Base-by-base conservation (phyloP, 2,329 filamentous ascomycete genomes). In the Pseudogymnoascus sp. region DNA sequence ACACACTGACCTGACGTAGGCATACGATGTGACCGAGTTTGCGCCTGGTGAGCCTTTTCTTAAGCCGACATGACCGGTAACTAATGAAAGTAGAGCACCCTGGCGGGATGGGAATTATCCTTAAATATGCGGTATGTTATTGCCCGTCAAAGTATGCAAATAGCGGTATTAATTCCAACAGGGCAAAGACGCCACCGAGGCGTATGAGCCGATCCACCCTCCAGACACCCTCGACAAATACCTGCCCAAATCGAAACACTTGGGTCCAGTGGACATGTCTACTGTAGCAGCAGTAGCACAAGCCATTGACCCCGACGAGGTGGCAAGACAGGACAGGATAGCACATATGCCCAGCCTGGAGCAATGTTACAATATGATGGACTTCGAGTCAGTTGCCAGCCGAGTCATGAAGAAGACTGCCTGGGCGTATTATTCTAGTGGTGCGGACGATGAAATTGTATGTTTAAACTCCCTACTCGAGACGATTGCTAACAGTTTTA, bases 381-480 rank as follows among this genome's bases (percentile, higher is more conserved):
- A 99, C 77, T 99, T 99, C 74, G 94, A 99, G 80, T 86, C 91
- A 3, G 93, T 97, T 37, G 94, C 94, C 4, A 86, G 88, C 69
- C 81, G 85, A 39, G 85, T 95, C 63, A 97, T 97, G 93, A 97
- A 96, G 83, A 95, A 90, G 79, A 89, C 88, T 1, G 93, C 93
- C 0, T 99, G 94, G 94, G 94, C 90, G 26, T 99, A 99, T 78
- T 99, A 99, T 76, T 96, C 91, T 0, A 94, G 90, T 72, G 93
- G 91, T 63, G 91, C 93, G 0, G 91, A 94, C 72, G 91, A 95
- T 71, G 90, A 93, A 75, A 92, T 93, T 76, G 88, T 91, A 73
- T 71, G 83, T 74, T 19, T 19, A 1, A 16, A 6, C 52, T 19
- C 23, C 3, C 16, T 21, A 35, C 7, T 11, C 4, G 39, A 23